Percentiles rank a stretch among this genome's conserved stretches.
Evolutionary conservation across 108 stramenopile genomes (phyloP).

Genomic region (Skeletonema potamos): DNA sequence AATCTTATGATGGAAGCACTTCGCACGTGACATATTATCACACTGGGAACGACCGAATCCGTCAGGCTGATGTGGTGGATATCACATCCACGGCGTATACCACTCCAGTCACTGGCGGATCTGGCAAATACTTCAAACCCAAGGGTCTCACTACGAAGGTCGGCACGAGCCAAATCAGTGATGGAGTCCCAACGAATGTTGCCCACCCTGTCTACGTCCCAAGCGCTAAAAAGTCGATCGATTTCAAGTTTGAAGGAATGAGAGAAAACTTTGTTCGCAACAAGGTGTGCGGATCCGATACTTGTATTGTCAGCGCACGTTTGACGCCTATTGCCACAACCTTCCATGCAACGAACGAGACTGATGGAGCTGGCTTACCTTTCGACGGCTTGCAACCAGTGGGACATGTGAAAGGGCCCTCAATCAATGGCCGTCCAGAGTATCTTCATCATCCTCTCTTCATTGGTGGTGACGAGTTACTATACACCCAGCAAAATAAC

Average conservation of each 20-base stretch:
- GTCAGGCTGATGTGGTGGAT: slow-evolving; percentile 36
- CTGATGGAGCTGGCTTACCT: slow-evolving; percentile 50
- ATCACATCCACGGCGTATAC: slow-evolving; percentile 6
- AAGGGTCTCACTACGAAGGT: slow-evolving; percentile 37
- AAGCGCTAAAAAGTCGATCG: slow-evolving; percentile 36
- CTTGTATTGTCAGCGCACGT: slow-evolving; percentile 46
- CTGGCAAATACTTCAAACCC: slow-evolving; percentile 49
- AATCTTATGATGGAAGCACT: slow-evolving; percentile 31
- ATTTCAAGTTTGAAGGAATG: slow-evolving; percentile 43
- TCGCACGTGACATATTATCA: slow-evolving; percentile 39
- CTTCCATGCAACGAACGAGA: slow-evolving; percentile 12
- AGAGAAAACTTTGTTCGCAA: slow-evolving; percentile 32
- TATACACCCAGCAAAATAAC: slow-evolving; percentile 51
- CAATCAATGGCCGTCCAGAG: slow-evolving; percentile 49
- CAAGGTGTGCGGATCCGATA: slow-evolving; percentile 37
- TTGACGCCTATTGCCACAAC: slow-evolving; percentile 26
- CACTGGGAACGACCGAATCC: slow-evolving; percentile 51
- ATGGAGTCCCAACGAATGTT: slow-evolving; percentile 27
- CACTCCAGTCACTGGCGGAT: slow-evolving; percentile 32
- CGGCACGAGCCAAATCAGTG: slow-evolving; percentile 28
- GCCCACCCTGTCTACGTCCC: slow-evolving; percentile 40
- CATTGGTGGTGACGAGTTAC: slow-evolving; percentile 39
- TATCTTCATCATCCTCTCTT: slow-evolving; percentile 53
- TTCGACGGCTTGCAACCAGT: slow-evolving; percentile 51
- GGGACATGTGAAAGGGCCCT: slow-evolving; percentile 44